These are phyloP conservation scores for Diaporthe helianthi DNA, from an alignment of 2,329 filamentous ascomycete genomes.

Conservation along the genomic window DNA sequence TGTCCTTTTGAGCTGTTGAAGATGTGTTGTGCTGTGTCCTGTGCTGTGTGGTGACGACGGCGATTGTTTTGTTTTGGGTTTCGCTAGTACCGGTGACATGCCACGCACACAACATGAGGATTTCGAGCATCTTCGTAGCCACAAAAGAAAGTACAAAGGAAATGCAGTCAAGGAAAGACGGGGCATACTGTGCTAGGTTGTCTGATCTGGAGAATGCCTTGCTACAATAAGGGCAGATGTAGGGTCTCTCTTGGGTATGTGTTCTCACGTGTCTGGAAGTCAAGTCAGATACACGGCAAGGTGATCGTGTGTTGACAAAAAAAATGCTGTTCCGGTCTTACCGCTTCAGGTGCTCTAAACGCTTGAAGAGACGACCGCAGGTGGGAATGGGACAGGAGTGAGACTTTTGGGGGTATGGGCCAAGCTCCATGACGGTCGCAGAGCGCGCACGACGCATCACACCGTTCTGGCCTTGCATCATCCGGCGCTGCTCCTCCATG, in stretches of 20 bases:
- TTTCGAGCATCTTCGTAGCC: slow-evolving; percentile 45
- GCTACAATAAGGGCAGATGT: slow-evolving; percentile 96
- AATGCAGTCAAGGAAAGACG: slow-evolving; percentile 45
- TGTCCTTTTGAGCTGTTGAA: slow-evolving; percentile 43
- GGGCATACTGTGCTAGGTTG: slow-evolving; percentile 92
- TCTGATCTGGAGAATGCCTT: slow-evolving; percentile 99
- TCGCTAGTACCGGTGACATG: slow-evolving; percentile 44
- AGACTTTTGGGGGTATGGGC: slow-evolving; percentile 95
- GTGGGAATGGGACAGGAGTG: slow-evolving; percentile 99
- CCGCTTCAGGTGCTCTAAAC: slow-evolving; percentile 98
- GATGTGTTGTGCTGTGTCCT: slow-evolving; percentile 46
- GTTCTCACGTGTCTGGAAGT: slow-evolving; percentile 91
- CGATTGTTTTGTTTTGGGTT: slow-evolving; percentile 40
- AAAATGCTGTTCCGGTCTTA: slow-evolving; percentile 64
- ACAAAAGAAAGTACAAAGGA: slow-evolving; percentile 43
- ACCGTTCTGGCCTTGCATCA: slow-evolving; percentile 74
- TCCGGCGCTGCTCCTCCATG: slow-evolving; percentile 68
- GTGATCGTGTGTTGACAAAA: slow-evolving; percentile 47
- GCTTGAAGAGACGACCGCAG: slow-evolving; percentile 96
- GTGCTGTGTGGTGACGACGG: slow-evolving; percentile 43
- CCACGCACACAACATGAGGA: slow-evolving; percentile 51
- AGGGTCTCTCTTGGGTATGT: slow-evolving; percentile 98
- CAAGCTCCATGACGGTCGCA: slow-evolving; percentile 94
- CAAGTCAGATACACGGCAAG: slow-evolving; percentile 55
- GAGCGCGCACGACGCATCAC: slow-evolving; percentile 90